phyloP scores from a whole-genome alignment of 257 asterid genomes.

The Mitragyna speciosa region DNA sequence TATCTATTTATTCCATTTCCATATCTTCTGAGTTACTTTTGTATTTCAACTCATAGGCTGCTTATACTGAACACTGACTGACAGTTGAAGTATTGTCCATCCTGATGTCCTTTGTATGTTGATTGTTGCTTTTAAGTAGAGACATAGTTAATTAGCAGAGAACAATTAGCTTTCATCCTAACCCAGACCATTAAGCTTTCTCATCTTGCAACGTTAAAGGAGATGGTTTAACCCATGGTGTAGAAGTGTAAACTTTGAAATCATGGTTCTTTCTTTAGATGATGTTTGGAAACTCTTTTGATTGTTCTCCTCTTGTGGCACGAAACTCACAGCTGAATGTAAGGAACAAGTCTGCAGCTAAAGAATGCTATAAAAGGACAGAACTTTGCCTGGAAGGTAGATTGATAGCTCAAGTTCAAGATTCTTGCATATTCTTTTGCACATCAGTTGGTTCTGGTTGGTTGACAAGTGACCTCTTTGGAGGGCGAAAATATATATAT shows the following conservation, averaged over 20 bases:
- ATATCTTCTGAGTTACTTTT: not conserved
- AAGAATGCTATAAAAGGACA: constrained; percentile 85
- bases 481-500: not conserved
- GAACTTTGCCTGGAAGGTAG: constrained; percentile 89
- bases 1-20: not conserved
- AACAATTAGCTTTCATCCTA: not conserved
- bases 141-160: constrained; percentile 4
- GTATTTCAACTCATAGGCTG: not conserved
- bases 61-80: not conserved
- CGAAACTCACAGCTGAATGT: constrained; percentile 61
- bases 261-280: not conserved
- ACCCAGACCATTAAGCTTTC: not conserved
- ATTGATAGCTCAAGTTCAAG: constrained; percentile 16
- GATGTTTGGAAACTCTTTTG: constrained; percentile 17
- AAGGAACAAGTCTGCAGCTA: constrained; percentile 96
- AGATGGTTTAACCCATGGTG: not conserved
- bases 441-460: not conserved
- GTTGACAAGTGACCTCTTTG: not conserved
- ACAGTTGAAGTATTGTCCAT: not conserved
- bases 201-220: not conserved
- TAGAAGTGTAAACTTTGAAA: not conserved
- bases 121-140: not conserved
- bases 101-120: not conserved
- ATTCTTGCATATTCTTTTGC: not conserved
- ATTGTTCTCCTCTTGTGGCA: constrained; percentile 26